Evolutionary conservation across 495 filamentous ascomycete genomes (phyloP).

Genomic region (Pyrenopolyporus hunteri): DNA sequence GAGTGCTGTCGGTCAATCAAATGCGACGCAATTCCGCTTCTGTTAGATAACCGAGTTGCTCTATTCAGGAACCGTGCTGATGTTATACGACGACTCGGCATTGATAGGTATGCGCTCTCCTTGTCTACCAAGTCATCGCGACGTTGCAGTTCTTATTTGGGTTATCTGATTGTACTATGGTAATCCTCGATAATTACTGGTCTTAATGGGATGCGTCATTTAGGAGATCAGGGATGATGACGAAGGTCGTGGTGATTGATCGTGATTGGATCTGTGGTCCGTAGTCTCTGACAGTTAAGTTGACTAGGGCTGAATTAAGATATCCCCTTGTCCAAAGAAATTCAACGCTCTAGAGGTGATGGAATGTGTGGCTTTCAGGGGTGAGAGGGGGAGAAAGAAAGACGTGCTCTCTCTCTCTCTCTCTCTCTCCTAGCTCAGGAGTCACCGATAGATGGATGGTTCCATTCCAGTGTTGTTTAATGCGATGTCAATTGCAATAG

Average conservation of each 20-base stretch:
- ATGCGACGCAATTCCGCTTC: constrained; percentile 30
- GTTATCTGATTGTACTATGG: too few species aligned
- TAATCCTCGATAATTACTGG: constrained; percentile 7
- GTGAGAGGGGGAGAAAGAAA: background rate
- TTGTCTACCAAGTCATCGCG: constrained; percentile 20
- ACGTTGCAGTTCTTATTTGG: constrained; percentile 19
- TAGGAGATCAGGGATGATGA: constrained; percentile 31
- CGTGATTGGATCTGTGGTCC: constrained; percentile 11
- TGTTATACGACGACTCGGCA: background rate
- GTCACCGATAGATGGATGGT: constrained; percentile 4
- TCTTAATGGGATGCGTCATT: constrained; percentile 10
- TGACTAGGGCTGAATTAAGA: constrained; percentile 35
- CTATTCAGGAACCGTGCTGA: constrained; percentile 2
- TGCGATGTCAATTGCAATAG: constrained; percentile 24
- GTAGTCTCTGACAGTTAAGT: constrained; percentile 11
- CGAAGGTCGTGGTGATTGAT: constrained; percentile 9
- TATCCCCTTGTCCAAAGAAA: constrained; percentile 3
- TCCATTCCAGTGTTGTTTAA: constrained; percentile 29
- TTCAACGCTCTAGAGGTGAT: background rate
- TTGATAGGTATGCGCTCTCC: background rate
- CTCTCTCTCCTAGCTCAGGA: constrained; percentile 8
- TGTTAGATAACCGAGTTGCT: constrained; percentile 7
- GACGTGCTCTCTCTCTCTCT: background rate
- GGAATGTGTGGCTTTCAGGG: constrained; percentile 16
- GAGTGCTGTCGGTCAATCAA: constrained; percentile 14